phyloP scores from a whole-genome alignment of 106 monocot species.

The Iris macrosiphon region DNA sequence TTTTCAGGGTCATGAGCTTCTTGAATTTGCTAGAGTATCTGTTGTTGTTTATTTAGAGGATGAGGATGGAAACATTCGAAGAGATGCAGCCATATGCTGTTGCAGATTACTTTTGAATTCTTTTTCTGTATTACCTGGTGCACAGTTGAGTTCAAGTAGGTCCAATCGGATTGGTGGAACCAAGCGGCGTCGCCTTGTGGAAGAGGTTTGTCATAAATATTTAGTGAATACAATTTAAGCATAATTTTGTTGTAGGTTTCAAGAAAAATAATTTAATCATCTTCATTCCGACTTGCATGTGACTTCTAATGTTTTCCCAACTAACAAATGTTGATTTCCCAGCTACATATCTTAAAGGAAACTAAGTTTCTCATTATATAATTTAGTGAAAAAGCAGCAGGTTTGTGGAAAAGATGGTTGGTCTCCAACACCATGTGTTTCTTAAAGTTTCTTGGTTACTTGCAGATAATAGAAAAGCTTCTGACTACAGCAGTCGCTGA shows the following conservation, averaged over 20 bases:
- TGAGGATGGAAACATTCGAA: constrained; percentile 88
- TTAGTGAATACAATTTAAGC: not conserved
- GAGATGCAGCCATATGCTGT: constrained; percentile 90
- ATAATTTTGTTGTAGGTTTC: too few species aligned
- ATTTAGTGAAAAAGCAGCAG: too few species aligned
- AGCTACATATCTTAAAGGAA: too few species aligned
- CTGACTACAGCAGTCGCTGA: constrained; percentile 90
- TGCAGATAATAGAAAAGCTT: constrained; percentile 95
- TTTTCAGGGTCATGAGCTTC: constrained; percentile 89
- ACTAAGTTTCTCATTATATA: too few species aligned
- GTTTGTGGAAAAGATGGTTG: too few species aligned
- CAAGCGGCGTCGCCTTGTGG: constrained; percentile 72
- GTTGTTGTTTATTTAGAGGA: constrained; percentile 92
- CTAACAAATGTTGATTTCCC: too few species aligned
- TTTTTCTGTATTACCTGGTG: constrained; percentile 28
- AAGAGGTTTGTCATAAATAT: constrained; percentile 59
- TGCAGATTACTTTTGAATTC: constrained; percentile 83
- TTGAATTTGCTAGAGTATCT: constrained; percentile 84
- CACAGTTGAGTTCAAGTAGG: constrained; percentile 68
- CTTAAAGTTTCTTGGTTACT: constrained; percentile 7
- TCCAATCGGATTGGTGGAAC: constrained; percentile 66
- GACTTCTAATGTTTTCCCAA: too few species aligned
- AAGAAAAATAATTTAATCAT: too few species aligned
- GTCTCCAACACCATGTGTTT: too few species aligned
- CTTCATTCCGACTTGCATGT: too few species aligned